Base-by-base conservation (phyloP, 176 grass and related monocot genomes). In the Typha latifolia region DNA sequence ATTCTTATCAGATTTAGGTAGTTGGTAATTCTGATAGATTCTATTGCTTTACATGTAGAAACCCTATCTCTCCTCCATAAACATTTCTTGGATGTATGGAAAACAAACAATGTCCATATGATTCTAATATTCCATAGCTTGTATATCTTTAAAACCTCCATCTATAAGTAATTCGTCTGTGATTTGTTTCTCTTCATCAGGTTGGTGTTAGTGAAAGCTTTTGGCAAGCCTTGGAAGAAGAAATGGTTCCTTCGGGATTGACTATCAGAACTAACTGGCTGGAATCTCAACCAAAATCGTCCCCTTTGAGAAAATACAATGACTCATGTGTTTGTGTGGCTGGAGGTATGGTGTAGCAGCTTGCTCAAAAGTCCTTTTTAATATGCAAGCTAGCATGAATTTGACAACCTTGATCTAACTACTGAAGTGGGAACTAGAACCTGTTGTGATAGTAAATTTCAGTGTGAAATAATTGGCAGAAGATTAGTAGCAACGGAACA, bases 181-280 rank as follows among this genome's bases (percentile, higher is more conserved):
- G 1, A 56, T 69, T 37, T 77, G 70, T 63, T n/a, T 73, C 78
- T 65, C 32, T 77, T 49, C 74, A 63, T 16, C 82, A 99, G 94
- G 84, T 93, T 84, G 49, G 76, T 48, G 73, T 93, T 78, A 86
- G 76, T 49, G 94, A 93, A 86, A 90, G 81, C 67, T 77, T 80
- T 69, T 99, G 94, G 94, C 88, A 86, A 67, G 86, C 81, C 16
- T 85, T 99, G 78, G 94, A 99, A 67, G 94, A 90, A 93, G 89
- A 92, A 87, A 75, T 99, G 85, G 90, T 93, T 85, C 94, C 92
- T 67, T 79, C 86, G 56, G 87, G 74, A 70, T 84, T 88, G 69
- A 51, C 82, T 72, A 63, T 82, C 43, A 89, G 81, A 87, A 87
- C 89, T 51, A 99, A 99, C 71, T 99, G 94, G 94, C 81, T 99